A percentile compares a stretch with the other conserved stretches of the same genome.
Evolutionary conservation across 768 basidiomycete species (phyloP).

Genomic region (Pluteus cervinus): DNA sequence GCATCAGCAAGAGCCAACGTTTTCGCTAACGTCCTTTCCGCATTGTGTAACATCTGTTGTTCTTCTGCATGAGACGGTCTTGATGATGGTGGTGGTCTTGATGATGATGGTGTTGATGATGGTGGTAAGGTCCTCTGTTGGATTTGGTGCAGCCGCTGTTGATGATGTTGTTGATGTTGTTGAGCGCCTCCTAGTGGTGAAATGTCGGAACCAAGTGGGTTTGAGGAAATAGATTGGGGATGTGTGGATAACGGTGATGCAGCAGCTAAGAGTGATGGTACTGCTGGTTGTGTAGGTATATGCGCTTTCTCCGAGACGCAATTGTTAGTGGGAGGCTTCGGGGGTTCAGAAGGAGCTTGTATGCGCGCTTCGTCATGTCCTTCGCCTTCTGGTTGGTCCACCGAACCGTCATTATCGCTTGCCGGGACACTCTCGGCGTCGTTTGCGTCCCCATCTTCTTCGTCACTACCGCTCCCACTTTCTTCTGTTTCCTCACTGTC

Average conservation of each 20-base stretch:
- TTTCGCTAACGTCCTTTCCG: constrained; percentile 29
- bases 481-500: constrained; percentile 9
- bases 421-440: constrained; percentile 10
- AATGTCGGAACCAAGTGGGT: too few species aligned
- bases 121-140: too few species aligned
- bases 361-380: constrained; percentile 13
- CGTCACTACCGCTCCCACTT: constrained; percentile 11
- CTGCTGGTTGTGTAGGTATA: background rate
- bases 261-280: constrained; percentile 2
- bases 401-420: too few species aligned
- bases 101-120: constrained; percentile 12
- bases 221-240: too few species aligned
- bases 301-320: too few species aligned
- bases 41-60: constrained; percentile 19
- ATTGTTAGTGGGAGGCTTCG: too few species aligned
- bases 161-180: too few species aligned
- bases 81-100: background rate
- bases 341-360: constrained; percentile 8
- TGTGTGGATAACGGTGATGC: constrained; percentile 8
- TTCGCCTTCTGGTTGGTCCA: constrained; percentile 10
- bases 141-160: too few species aligned
- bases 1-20: constrained; percentile 24
- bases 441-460: constrained; percentile 10
- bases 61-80: constrained; percentile 15
- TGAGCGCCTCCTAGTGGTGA: too few species aligned